These are phyloP conservation scores for Litsea cubeba DNA, from an alignment of 164 flowering plant genomes.

Conservation along the genomic window DNA sequence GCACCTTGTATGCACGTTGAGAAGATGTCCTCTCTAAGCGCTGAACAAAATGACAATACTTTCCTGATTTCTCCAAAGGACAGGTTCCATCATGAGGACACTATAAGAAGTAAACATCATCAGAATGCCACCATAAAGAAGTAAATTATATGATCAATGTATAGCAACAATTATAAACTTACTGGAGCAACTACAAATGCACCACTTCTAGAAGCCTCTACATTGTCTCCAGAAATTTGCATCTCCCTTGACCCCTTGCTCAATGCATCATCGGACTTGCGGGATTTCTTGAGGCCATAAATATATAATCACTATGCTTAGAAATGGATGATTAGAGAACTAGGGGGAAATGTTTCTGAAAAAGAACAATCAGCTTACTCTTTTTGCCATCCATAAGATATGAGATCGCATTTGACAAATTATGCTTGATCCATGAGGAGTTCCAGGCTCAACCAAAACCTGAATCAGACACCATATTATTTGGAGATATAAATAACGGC, in stretches of 20 bases:
- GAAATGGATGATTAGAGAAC: neutral
- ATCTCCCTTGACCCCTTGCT: constrained; percentile 37
- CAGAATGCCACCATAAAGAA: neutral
- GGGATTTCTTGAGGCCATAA: constrained; percentile 48
- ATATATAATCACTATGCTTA: constrained; percentile 6
- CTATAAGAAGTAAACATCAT: constrained; percentile 35
- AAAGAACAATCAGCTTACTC: constrained; percentile 41
- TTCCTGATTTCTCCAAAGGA: constrained; percentile 73
- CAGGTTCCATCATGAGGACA: constrained; percentile 97
- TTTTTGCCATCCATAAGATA: constrained; percentile 90
- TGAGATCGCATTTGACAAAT: constrained; percentile 92
- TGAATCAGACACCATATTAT: constrained; percentile 20
- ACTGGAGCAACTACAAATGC: constrained; percentile 95
- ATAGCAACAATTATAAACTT: constrained; percentile 26
- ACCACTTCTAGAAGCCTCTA: constrained; percentile 42
- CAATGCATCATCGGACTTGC: constrained; percentile 35
- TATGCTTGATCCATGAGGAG: constrained; percentile 85
- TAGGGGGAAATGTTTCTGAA: neutral
- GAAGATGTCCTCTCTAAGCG: constrained; percentile 87
- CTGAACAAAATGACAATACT: constrained; percentile 98
- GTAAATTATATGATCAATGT: neutral
- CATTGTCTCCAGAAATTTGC: neutral
- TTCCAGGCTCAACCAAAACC: constrained; percentile 97
- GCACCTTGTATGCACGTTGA: constrained; percentile 88
- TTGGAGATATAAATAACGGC: neutral